These are phyloP conservation scores for Decorospora gaudefroyi DNA, from an alignment of 2,329 filamentous ascomycete genomes.

Conservation along the genomic window DNA sequence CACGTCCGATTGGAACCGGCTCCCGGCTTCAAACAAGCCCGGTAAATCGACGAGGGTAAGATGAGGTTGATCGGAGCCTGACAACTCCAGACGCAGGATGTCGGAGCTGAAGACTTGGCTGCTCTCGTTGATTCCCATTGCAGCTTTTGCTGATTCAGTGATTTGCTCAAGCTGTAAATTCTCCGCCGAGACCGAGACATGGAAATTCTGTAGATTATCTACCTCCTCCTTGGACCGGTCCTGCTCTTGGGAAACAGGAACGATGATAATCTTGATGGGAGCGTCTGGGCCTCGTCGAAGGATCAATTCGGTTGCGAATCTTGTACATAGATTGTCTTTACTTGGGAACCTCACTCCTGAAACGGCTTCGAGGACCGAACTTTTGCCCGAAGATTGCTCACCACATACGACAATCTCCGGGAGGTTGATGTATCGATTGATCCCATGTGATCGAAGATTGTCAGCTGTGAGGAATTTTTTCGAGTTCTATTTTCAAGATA, in stretches of 20 bases:
- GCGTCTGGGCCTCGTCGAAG: slow-evolving; percentile 51
- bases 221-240: slow-evolving; percentile 5
- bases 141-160: slow-evolving; percentile 56
- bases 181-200: slow-evolving; percentile 4
- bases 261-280: slow-evolving; percentile 52
- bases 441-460: slow-evolving; percentile 52
- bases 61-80: slow-evolving; percentile 25
- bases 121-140: slow-evolving; percentile 51
- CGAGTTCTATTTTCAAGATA: no score
- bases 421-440: slow-evolving; percentile 38
- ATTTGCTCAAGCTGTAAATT: slow-evolving; percentile 15
- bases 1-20: slow-evolving; percentile 36
- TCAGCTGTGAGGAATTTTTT: no score
- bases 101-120: slow-evolving; percentile 29
- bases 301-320: slow-evolving; percentile 65
- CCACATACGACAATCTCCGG: slow-evolving; percentile 46
- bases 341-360: slow-evolving; percentile 63
- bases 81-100: slow-evolving; percentile 34
- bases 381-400: slow-evolving; percentile 35
- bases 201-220: slow-evolving; percentile 12
- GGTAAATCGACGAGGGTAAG: slow-evolving; percentile 46
- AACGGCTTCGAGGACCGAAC: slow-evolving; percentile 36
- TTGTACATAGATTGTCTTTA: slow-evolving; percentile 61
- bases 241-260: slow-evolving; percentile 14
- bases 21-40: slow-evolving; percentile 45